These are phyloP conservation scores for Pichia kudriavzevii DNA, from an alignment of 1,139 yeast species.

Conservation along the genomic window DNA sequence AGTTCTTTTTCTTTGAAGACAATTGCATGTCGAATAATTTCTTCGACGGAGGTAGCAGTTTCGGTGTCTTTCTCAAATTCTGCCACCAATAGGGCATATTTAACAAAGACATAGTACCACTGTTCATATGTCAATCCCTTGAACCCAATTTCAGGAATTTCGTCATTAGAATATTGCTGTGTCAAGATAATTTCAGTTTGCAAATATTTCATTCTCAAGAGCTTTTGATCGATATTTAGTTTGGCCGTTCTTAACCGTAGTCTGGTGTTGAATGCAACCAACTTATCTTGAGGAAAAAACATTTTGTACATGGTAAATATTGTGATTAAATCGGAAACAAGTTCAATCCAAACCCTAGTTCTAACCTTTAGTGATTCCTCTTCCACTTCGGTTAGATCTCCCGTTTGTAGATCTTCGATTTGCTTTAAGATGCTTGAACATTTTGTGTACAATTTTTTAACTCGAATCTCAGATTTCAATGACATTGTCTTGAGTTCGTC, in stretches of 20 bases:
- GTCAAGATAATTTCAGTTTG: slow-evolving; percentile 54
- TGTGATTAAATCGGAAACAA: slow-evolving; percentile 76
- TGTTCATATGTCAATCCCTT: slow-evolving; percentile 69
- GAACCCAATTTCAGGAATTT: slow-evolving; percentile 46
- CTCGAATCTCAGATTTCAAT: slow-evolving; percentile 50
- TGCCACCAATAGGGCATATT: slow-evolving; percentile 61
- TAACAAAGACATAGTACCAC: slow-evolving; percentile 84
- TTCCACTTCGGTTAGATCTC: slow-evolving; percentile 23
- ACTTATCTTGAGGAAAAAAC: slow-evolving; percentile 72
- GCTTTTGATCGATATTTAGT: slow-evolving; percentile 62
- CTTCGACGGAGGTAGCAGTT: slow-evolving; percentile 64
- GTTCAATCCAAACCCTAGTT: slow-evolving; percentile 72
- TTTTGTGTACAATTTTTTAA: slow-evolving; percentile 57
- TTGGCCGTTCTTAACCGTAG: slow-evolving; percentile 54
- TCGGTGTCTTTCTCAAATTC: slow-evolving; percentile 50
- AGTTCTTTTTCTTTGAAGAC: slow-evolving; percentile 55
- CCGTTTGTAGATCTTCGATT: slow-evolving; percentile 34
- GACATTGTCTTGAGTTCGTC: slow-evolving; percentile 54
- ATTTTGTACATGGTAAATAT: slow-evolving; percentile 69
- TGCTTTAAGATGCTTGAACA: slow-evolving; percentile 47
- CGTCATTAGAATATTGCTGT: slow-evolving; percentile 31
- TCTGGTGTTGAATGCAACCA: slow-evolving; percentile 61
- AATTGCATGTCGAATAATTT: slow-evolving; percentile 67
- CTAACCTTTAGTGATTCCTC: slow-evolving; percentile 36
- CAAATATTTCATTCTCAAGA: slow-evolving; percentile 58